Conservation (phyloP, 1,284 basidiomycete species). For the Trichosporon coremiiforme region DNA sequence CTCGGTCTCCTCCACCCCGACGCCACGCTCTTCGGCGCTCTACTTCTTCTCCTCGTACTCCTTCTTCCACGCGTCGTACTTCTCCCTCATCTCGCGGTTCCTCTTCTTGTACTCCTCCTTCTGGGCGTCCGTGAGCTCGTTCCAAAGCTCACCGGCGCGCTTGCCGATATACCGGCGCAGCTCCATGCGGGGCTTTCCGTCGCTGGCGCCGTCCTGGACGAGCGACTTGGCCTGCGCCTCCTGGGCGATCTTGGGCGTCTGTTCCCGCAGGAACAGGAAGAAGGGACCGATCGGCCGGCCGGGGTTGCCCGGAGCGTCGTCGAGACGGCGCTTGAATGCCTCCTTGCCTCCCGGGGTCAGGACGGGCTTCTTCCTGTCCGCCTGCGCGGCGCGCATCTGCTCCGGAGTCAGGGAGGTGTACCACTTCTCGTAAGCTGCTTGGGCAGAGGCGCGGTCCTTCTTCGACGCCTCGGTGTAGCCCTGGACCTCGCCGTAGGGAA, state of each 20-base stretch:
- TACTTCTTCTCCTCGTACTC: slow-evolving; percentile 26
- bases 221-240: slow-evolving; percentile 19
- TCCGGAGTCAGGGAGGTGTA: slow-evolving; percentile 33
- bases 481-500: slow-evolving; percentile 26
- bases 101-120: slow-evolving; percentile 27
- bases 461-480: slow-evolving; percentile 21
- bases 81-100: slow-evolving; percentile 37
- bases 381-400: slow-evolving; percentile 35
- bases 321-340: slow-evolving; percentile 7
- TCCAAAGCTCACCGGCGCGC: slow-evolving; percentile 41
- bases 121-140: slow-evolving; percentile 36
- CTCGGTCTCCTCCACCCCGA: slow-evolving; percentile 35
- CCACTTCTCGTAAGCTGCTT: slow-evolving; percentile 37
- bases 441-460: slow-evolving; percentile 23
- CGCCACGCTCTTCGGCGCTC: slow-evolving; percentile 7
- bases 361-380: slow-evolving; percentile 37
- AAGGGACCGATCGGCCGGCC: slow-evolving; percentile 40
- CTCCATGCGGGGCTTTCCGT: slow-evolving; percentile 12
- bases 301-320: slow-evolving; percentile 36
- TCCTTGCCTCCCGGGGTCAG: slow-evolving; percentile 35
- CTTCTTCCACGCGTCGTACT: slow-evolving; percentile 34
- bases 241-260: slow-evolving; percentile 24
- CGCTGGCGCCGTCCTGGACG: background rate
- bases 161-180: slow-evolving; percentile 26
- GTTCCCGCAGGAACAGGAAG: slow-evolving; percentile 34